Evolutionary conservation across 2,329 filamentous ascomycete species (phyloP), one percentile per base, ranked within the genome.

Genomic region (Stagonosporopsis chrysanthemi): DNA sequence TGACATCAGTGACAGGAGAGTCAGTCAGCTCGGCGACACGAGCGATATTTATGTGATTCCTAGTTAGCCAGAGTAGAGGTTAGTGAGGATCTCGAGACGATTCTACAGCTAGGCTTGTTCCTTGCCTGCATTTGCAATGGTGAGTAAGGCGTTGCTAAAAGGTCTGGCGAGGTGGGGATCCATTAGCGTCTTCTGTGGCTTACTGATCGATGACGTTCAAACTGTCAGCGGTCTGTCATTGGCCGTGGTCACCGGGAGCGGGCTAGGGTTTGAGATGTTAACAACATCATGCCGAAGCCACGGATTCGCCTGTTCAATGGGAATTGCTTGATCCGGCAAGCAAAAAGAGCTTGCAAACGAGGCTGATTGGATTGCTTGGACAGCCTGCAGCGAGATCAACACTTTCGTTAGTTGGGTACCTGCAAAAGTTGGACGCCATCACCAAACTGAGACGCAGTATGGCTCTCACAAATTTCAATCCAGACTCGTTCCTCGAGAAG

Each of bases 401-500:
- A n/a, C 35, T 7, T 23, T 35, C 24, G 1, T 26, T 49, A 11
- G 54, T 14, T 43, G 48, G 43, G 38, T 22, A 26, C 28, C 24
- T 24, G 42, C 17, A 52, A 39, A 52, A 48, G 24, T 35, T 36
- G 31, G 39, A 38, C n/a, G 6, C 14, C 1, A 9, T 24, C 29
- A 5, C n/a, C 29, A 8, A 4, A 45, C 7, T 14, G 9, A 12
- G 5, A 9, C 19, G 24, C 19, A 33, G 8, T 3, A 74, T 73
- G 70, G 64, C 70, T 2, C 36, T 70, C 36, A 62, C 55, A 36
- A 63, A 60, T 31, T 84, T 84, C 70, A 67, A 80, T 26, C 80
- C 82, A 0, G 77, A 81, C 41, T 61, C 60, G 2, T 80, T 83
- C 60, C 75, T 83, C 42, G 65, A 75, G 1, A 62, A 72, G 14